Base-by-base conservation (phyloP, 2,329 filamentous ascomycete genomes). In the Colletotrichum tofieldiae region DNA sequence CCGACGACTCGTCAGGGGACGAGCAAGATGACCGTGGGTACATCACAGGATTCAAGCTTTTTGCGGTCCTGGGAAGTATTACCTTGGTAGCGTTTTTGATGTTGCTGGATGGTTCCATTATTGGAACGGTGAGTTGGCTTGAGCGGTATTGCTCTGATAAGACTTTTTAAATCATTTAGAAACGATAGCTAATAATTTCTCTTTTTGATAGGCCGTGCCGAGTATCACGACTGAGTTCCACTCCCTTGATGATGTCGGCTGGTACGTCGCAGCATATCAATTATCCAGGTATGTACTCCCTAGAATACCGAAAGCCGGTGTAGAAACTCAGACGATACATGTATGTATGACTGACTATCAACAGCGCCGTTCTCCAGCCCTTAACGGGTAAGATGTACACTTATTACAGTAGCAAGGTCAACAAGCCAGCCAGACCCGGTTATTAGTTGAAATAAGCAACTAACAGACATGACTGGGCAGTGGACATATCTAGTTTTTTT, bases 221-320 rank as follows among this genome's bases (percentile, higher is more conserved):
- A 77, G 76, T 14, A 82, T 82, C 63, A 78, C 79, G 8, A 73
- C 77, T 66, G 75, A 79, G 23, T 78, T 82, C 73, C 76, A 81
- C n/a, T 79, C 82, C 23, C 76, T 85, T 1, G 76, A 79, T 11
- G 84, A 86, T 67, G 80, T 86, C n/a, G 84, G 83, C 47, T 86
- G 84, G 84, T 86, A 86, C 58, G 82, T 80, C 2, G 78, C 78
- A 58, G 80, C 81, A 14, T 82, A 83, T 72, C 73, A 81, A 7
- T 29, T 73, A 14, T 35, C 71, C 62, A 76, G 76, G 67, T 76
- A 76, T 65, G 78, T 41, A 26, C 23, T 26, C 23, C 23, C 23
- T 26, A 26, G 23, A 26, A 26, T 26, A 2, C 23, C 23, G 23
- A 14, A n/a, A 37, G 39, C 5, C 14, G 45, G 23, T 45, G 9